phyloP scores from a whole-genome alignment of 345 rosid genomes.

The Euphorbia peplus region DNA sequence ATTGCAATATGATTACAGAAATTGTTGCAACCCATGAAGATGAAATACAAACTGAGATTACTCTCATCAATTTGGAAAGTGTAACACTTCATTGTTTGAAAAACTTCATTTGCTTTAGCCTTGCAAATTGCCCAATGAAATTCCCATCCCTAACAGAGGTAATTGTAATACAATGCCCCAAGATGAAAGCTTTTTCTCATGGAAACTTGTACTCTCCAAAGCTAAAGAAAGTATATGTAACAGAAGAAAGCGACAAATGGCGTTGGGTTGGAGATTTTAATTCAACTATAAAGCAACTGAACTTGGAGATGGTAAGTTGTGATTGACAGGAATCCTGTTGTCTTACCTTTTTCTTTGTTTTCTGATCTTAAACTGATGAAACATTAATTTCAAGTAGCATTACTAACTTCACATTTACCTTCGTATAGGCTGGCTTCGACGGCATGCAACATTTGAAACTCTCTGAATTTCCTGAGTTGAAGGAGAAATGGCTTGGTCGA shows the following conservation, averaged over 20 bases:
- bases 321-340: no score
- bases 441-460: neutral
- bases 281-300: neutral
- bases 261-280: neutral
- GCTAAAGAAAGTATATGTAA: neutral
- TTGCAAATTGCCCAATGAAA: neutral
- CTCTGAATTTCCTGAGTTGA: conserved; percentile 5
- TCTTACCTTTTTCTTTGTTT: no score
- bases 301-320: neutral
- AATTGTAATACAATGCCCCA: neutral
- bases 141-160: conserved; percentile 7
- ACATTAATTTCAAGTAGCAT: neutral
- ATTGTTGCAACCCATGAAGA: conserved; percentile 9
- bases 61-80: conserved; percentile 12
- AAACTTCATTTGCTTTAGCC: neutral
- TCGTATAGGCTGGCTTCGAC: neutral
- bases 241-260: neutral
- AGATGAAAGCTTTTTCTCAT: neutral
- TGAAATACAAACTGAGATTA: conserved; percentile 3
- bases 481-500: neutral
- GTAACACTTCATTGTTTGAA: conserved; percentile 9
- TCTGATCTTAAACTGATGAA: no score
- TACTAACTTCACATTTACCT: neutral
- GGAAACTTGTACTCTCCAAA: neutral
- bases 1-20: conserved; percentile 19